Base-by-base conservation (phyloP, 2,329 filamentous ascomycete species). In the Pyrenochaeta sp. region DNA sequence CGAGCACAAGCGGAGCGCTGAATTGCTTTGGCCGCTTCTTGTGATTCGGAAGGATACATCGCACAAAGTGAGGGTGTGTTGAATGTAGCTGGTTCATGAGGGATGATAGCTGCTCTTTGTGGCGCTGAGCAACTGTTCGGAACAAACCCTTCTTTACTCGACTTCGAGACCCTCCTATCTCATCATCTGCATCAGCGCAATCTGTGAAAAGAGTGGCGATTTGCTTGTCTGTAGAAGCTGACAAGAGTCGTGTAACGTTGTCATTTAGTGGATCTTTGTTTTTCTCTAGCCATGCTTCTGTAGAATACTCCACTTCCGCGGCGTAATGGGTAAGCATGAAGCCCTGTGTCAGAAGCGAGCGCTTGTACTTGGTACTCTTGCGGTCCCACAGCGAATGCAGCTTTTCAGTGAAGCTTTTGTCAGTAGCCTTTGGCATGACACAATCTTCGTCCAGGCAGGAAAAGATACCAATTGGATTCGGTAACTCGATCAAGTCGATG, bases 261-360 rank as follows among this genome's bases (percentile, higher is more conserved):
- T 99, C 96, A 68, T 98, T 98, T 40, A 99, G 77, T 1, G 95
- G 96, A 69, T 99, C 95, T 75, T 99, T 99, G 82, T 99, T 99
- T 83, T 98, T 99, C 76, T 98, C 94, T 30, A 99, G 80, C 95
- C 95, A 99, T 52, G 90, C 90, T 51, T 94, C 87, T 0, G 95
- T 99, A 0, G 90, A 92, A 74, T 99, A 99, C 75, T 99, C 96
- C 2, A 99, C 95, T 75, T 98, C 95, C 21, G 95, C 93, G 20
- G 95, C 95, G 71, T 99, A 99, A 73, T 99, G 95, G 0, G 95
- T 99, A 17, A 99, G 86, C 65, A 97, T 88, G 70, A 99, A 99
- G 12, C 95, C 96, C 69, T 97, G 91, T 1, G 87, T 90, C 12
- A 97, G 84, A 14, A 95, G 87, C 15, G 93, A 95, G 6, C 92